A percentile compares a stretch with the other conserved stretches of the same genome.
phyloP scores from a whole-genome alignment of 441 rosid species.

The Adansonia grandidieri region DNA sequence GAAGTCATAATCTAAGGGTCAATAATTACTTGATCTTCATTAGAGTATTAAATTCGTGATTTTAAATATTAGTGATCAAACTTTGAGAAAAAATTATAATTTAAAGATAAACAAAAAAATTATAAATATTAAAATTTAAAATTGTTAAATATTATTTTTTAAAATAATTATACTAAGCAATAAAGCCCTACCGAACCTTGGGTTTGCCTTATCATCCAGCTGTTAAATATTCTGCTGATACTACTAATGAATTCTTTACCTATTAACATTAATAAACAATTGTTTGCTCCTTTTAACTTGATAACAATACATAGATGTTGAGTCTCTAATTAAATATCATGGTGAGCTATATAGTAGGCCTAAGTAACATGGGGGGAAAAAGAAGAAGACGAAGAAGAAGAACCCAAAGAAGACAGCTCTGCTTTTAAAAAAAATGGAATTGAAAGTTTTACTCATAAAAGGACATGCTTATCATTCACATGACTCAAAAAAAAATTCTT shows the following conservation, averaged over 20 bases:
- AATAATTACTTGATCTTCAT: too few relatives aligned
- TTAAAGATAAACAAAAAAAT: too few relatives aligned
- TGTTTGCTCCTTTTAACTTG: constrained; percentile 2
- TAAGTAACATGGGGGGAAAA: constrained; percentile 1
- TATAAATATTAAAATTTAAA: too few relatives aligned
- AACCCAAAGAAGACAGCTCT: neutral
- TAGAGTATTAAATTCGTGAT: too few relatives aligned
- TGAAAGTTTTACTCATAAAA: constrained; percentile 33
- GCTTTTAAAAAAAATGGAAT: neutral
- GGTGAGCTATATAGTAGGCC: neutral
- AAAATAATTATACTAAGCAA: neutral
- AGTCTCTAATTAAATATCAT: constrained; percentile 12
- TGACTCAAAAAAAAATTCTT: constrained; percentile 31
- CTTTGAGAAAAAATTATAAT: too few relatives aligned
- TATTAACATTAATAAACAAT: neutral
- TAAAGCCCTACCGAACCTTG: neutral
- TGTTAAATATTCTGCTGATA: neutral
- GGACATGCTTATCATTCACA: constrained; percentile 60
- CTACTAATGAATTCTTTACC: neutral
- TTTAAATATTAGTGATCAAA: too few relatives aligned
- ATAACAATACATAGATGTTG: neutral
- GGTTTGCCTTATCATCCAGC: neutral
- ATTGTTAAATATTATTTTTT: too few relatives aligned
- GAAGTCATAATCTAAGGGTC: too few relatives aligned
- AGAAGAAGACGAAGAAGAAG: constrained; percentile 2